Percentiles rank a stretch among this genome's conserved stretches.
Conservation (phyloP, 345 rosid species). For the Gossypium turneri region DNA sequence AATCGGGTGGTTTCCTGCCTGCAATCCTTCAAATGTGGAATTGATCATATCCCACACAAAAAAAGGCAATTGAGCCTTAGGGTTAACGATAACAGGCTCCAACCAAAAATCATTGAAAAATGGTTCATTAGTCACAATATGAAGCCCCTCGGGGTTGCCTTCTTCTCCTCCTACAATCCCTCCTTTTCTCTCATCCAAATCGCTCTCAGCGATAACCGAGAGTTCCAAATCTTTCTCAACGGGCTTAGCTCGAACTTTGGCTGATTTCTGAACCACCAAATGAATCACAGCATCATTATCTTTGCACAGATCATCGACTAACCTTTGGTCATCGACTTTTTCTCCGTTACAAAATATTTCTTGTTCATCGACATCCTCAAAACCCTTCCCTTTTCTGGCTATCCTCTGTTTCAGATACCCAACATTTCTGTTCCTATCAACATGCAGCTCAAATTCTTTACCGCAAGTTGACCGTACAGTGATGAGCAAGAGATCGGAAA, state of each 20-base stretch:
- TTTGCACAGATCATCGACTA: conserved; percentile 48
- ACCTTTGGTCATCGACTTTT: conserved; percentile 58
- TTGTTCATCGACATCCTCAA: conserved; percentile 61
- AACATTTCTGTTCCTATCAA: conserved; percentile 57
- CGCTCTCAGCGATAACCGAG: conserved; percentile 34
- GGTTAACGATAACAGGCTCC: conserved; percentile 48
- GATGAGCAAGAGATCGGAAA: conserved; percentile 62
- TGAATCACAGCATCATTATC: conserved; percentile 65
- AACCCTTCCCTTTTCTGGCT: conserved; percentile 56
- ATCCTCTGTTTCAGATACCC: conserved; percentile 64
- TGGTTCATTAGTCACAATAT: conserved; percentile 28
- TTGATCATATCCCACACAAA: conserved; percentile 53
- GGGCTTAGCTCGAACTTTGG: conserved; percentile 60
- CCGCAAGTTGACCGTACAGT: conserved; percentile 64
- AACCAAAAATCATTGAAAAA: conserved; percentile 39
- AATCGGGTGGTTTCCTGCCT: conserved; percentile 54
- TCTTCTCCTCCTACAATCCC: conserved; percentile 17
- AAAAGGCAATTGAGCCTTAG: conserved; percentile 40
- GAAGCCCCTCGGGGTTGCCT: conserved; percentile 30
- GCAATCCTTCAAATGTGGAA: conserved; percentile 57
- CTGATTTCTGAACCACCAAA: conserved; percentile 65
- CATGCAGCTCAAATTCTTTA: conserved; percentile 64
- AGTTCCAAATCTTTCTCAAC: conserved; percentile 51
- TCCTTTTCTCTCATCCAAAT: conserved; percentile 22
- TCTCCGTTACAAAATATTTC: conserved; percentile 71